Percentiles rank a stretch among this genome's conserved stretches.
Evolutionary conservation across 2,329 filamentous ascomycete species (phyloP).

Genomic region (Alternaria sp.): DNA sequence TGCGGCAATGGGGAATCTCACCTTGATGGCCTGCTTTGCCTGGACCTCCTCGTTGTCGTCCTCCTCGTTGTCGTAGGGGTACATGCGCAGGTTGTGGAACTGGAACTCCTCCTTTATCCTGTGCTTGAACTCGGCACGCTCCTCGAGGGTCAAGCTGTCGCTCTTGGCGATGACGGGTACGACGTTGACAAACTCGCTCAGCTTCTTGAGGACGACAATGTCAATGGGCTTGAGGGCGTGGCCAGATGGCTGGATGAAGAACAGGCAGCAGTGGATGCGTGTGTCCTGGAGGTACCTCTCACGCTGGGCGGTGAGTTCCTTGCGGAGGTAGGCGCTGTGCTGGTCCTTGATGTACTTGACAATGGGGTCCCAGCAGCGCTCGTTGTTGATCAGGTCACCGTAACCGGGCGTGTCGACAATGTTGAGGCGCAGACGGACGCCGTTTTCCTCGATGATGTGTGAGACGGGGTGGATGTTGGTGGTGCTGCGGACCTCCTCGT

Average conservation of each 20-base stretch:
- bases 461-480: slow-evolving; percentile 98
- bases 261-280: slow-evolving; percentile 98
- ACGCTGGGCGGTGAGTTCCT: slow-evolving; percentile 98
- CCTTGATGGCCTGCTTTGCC: slow-evolving; percentile 96
- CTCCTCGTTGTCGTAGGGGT: slow-evolving; percentile 99
- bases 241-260: slow-evolving; percentile 99
- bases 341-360: slow-evolving; percentile 99
- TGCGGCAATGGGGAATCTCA: slow-evolving; percentile 54
- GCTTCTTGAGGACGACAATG: slow-evolving; percentile 99
- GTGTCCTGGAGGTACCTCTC: slow-evolving; percentile 99
- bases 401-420: slow-evolving; percentile 99
- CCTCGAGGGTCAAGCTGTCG: slow-evolving; percentile 93
- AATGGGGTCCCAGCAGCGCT: slow-evolving; percentile 99
- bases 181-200: slow-evolving; percentile 98
- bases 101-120: slow-evolving; percentile 98
- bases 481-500: slow-evolving; percentile 92
- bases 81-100: slow-evolving; percentile 99
- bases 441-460: slow-evolving; percentile 99
- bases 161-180: slow-evolving; percentile 99
- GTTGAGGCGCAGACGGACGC: slow-evolving; percentile 95
- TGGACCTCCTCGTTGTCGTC: slow-evolving; percentile 95
- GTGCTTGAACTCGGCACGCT: slow-evolving; percentile 97
- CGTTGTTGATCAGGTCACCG: slow-evolving; percentile 98
- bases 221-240: slow-evolving; percentile 99
- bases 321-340: slow-evolving; percentile 98